Percentiles rank a stretch among this genome's conserved stretches.
These are phyloP conservation scores for Heliosperma pusillum DNA, from an alignment of 148 eudicot species.

Conservation along the genomic window DNA sequence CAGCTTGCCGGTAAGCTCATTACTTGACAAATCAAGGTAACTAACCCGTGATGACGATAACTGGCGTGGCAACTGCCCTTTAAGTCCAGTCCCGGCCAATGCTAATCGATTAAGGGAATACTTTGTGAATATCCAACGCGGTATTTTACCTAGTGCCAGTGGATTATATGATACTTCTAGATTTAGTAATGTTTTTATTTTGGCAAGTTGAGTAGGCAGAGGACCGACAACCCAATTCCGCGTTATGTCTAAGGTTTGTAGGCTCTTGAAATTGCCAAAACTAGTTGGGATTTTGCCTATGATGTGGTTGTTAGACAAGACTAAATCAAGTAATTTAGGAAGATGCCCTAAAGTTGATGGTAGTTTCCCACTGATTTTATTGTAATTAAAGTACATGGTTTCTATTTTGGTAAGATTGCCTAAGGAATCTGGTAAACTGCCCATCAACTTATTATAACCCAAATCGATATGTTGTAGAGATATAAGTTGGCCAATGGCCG, in stretches of 20 bases:
- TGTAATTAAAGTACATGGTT: constrained; percentile 49
- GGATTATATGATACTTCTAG: constrained; percentile 62
- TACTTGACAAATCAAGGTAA: constrained; percentile 59
- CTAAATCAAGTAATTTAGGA: constrained; percentile 34
- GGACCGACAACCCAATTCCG: constrained; percentile 45
- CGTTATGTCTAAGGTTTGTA: constrained; percentile 51
- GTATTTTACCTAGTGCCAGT: constrained; percentile 36
- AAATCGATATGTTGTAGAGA: constrained; percentile 41
- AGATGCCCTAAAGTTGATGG: constrained; percentile 58
- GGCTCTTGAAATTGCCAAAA: constrained; percentile 43
- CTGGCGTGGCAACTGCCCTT: constrained; percentile 47
- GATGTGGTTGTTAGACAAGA: constrained; percentile 45
- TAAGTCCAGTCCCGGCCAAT: constrained; percentile 55
- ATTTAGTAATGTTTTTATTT: constrained; percentile 32
- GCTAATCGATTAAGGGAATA: constrained; percentile 29
- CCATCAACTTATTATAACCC: constrained; percentile 39
- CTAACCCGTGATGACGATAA: constrained; percentile 37
- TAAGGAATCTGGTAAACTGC: constrained; percentile 44
- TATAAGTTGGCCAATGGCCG: constrained; percentile 39
- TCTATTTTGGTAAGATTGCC: constrained; percentile 43
- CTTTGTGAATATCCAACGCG: constrained; percentile 36
- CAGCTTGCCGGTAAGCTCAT: constrained; percentile 48
- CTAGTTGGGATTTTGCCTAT: constrained; percentile 57
- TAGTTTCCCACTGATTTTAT: constrained; percentile 45
- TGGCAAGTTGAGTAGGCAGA: constrained; percentile 47